These are phyloP conservation scores for Kondoa malvinella DNA, from an alignment of 768 basidiomycete species.

Conservation along the genomic window DNA sequence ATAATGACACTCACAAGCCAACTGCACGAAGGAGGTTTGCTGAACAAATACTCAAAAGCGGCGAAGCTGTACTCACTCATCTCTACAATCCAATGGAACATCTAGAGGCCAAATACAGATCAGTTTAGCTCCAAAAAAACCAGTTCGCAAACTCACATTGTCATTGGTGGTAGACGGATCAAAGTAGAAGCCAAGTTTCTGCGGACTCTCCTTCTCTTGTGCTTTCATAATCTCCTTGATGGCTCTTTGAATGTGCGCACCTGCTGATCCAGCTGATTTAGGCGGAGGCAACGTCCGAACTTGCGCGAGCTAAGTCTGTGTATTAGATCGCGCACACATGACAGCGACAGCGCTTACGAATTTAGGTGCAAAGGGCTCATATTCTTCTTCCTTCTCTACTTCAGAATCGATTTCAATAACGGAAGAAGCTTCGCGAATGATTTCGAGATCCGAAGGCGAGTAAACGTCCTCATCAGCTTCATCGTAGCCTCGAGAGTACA, in stretches of 20 bases:
- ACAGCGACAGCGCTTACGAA: conserved; percentile 38
- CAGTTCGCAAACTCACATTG: conserved; percentile 44
- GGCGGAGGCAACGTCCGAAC: conserved; percentile 47
- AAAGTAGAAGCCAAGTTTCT: conserved; percentile 55
- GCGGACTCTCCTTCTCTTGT: conserved; percentile 40
- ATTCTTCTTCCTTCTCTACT: neutral
- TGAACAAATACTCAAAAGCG: too few relatives aligned
- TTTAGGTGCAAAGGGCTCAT: neutral
- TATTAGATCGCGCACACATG: conserved; percentile 30
- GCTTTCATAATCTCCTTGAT: conserved; percentile 46
- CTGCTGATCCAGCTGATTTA: conserved; percentile 41
- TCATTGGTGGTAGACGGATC: conserved; percentile 49
- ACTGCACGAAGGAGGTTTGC: too few relatives aligned
- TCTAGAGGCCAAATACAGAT: conserved; percentile 7
- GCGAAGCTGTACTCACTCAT: too few relatives aligned
- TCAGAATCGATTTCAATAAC: neutral
- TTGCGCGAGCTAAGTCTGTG: conserved; percentile 20
- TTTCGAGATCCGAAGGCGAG: conserved; percentile 4
- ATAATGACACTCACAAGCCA: conserved; percentile 4
- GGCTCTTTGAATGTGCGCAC: conserved; percentile 47
- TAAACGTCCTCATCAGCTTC: conserved; percentile 14
- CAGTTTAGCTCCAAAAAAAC: neutral
- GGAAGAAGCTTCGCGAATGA: conserved; percentile 4
- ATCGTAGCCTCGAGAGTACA: conserved; percentile 31
- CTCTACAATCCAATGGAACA: conserved; percentile 35